Evolutionary conservation across 2,329 filamentous ascomycete species (phyloP).

Genomic region (Biscogniauxia sp.): DNA sequence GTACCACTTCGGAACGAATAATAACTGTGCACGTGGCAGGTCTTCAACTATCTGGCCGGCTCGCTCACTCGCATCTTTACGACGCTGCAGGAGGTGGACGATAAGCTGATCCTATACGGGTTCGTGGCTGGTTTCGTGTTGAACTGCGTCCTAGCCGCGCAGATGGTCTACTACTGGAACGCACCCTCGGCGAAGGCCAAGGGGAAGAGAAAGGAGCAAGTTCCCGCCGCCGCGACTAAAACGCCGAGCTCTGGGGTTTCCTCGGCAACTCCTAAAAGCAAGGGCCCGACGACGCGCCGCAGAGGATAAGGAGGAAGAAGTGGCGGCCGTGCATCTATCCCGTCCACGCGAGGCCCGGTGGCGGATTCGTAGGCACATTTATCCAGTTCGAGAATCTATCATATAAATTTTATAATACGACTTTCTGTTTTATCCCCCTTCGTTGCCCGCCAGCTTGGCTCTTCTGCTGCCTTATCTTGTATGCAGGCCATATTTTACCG

Average conservation of each 20-base stretch:
- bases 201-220: slow-evolving; percentile 41
- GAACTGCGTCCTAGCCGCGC: slow-evolving; percentile 79
- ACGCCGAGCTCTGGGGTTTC: slow-evolving; percentile 26
- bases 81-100: slow-evolving; percentile 94
- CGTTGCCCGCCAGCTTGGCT: neutral
- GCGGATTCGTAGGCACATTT: neutral
- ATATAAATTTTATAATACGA: neutral
- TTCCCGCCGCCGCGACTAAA: slow-evolving; percentile 21
- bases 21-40: slow-evolving; percentile 48
- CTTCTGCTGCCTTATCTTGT: neutral
- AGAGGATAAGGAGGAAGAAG: slow-evolving; percentile 32
- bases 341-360: neutral
- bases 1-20: neutral
- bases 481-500: neutral
- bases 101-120: slow-evolving; percentile 92
- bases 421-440: neutral
- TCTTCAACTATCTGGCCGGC: slow-evolving; percentile 96
- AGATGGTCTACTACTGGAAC: slow-evolving; percentile 99
- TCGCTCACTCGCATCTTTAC: slow-evolving; percentile 96
- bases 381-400: neutral
- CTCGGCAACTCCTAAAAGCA: slow-evolving; percentile 34
- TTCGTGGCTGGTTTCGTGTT: slow-evolving; percentile 90
- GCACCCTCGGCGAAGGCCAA: slow-evolving; percentile 46
- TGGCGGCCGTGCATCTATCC: neutral
- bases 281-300: slow-evolving; percentile 42